These are phyloP conservation scores for Gyrodon lividus DNA, from an alignment of 768 basidiomycete genomes.

Conservation along the genomic window DNA sequence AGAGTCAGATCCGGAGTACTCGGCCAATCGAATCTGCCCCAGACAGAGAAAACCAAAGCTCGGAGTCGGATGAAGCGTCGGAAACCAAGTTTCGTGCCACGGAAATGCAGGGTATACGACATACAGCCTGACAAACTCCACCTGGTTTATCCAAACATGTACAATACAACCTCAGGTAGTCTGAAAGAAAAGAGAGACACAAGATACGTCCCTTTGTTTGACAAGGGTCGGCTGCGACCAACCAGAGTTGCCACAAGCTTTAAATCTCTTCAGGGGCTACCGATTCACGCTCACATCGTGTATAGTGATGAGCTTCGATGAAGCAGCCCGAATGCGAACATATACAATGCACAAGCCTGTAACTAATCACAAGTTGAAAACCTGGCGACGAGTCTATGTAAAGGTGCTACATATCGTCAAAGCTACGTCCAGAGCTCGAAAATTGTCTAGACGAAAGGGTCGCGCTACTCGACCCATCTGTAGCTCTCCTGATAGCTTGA, in stretches of 20 bases:
- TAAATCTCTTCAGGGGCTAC: no score
- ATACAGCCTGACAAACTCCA: no score
- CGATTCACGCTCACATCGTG: no score
- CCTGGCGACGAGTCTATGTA: background rate
- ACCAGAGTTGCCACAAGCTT: no score
- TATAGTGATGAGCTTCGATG: background rate
- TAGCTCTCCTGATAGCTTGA: slow-evolving; percentile 3
- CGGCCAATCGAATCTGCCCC: background rate
- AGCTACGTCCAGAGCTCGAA: slow-evolving; percentile 6
- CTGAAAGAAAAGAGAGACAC: no score
- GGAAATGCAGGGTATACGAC: no score
- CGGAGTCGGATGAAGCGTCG: no score
- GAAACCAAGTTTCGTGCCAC: no score
- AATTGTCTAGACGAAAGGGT: slow-evolving; percentile 18
- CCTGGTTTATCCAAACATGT: no score
- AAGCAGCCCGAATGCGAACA: background rate
- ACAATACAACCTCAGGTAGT: no score
- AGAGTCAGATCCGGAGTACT: background rate
- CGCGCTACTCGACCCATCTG: slow-evolving; percentile 22
- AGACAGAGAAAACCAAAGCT: background rate
- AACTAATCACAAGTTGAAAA: background rate
- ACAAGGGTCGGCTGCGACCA: no score
- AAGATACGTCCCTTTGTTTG: no score
- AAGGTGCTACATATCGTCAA: slow-evolving; percentile 8
- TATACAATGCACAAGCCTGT: slow-evolving; percentile 4